These are phyloP conservation scores for Myriosclerotinia curreyana DNA, from an alignment of 2,329 filamentous ascomycete genomes.

Conservation along the genomic window DNA sequence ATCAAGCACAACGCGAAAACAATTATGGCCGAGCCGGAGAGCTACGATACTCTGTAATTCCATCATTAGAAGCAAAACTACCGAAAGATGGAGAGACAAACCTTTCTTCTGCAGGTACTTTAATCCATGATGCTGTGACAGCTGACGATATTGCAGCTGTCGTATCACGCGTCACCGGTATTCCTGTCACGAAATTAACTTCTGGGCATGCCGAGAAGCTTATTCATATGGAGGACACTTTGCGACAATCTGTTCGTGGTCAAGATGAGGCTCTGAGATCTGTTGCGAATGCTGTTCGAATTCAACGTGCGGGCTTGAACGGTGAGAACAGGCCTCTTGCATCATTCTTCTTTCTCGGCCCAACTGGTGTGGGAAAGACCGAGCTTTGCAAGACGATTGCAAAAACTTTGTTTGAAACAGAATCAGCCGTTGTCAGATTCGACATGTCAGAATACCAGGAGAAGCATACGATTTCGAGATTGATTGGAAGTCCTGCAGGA, in stretches of 20 bases:
- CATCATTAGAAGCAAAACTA: constrained; percentile 72
- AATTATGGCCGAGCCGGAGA: constrained; percentile 91
- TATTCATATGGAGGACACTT: constrained; percentile 89
- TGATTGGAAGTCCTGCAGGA: constrained; percentile 89
- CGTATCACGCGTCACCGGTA: constrained; percentile 81
- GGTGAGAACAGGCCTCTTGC: constrained; percentile 89
- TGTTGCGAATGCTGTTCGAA: constrained; percentile 87
- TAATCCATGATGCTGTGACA: constrained; percentile 93
- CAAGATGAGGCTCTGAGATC: constrained; percentile 92
- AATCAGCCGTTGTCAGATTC: constrained; percentile 86
- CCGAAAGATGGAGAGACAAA: constrained; percentile 63
- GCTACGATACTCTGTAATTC: constrained; percentile 83
- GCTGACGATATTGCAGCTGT: constrained; percentile 91
- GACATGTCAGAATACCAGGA: constrained; percentile 99
- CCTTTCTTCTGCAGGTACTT: constrained; percentile 44
- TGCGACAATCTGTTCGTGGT: constrained; percentile 79
- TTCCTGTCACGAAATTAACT: constrained; percentile 83
- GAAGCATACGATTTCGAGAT: constrained; percentile 88
- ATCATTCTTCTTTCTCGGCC: constrained; percentile 96
- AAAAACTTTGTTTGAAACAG: constrained; percentile 86
- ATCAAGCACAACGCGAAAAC: constrained; percentile 76
- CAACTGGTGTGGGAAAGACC: constrained; percentile 95
- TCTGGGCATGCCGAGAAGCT: constrained; percentile 92
- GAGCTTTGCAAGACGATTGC: constrained; percentile 97
- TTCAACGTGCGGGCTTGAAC: constrained; percentile 88